Percentiles rank a stretch among this genome's conserved stretches.
Evolutionary conservation across 2,329 filamentous ascomycete species (phyloP).

Genomic region (Colletotrichum sp.): DNA sequence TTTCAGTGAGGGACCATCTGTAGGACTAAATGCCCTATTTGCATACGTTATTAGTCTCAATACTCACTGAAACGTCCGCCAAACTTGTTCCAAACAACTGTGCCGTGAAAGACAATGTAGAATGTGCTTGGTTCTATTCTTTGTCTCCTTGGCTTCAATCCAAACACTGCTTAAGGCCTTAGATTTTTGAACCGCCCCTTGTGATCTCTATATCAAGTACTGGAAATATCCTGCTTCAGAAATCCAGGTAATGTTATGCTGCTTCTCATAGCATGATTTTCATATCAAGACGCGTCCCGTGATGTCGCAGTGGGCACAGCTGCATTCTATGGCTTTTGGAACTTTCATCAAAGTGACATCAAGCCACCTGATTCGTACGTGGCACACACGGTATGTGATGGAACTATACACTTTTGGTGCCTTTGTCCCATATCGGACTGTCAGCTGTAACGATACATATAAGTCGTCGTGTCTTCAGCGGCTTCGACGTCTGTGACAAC

Average conservation of each 20-base stretch:
- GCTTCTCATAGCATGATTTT: too few relatives aligned
- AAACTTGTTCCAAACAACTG: neutral
- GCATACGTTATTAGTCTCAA: neutral
- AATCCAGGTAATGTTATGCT: too few relatives aligned
- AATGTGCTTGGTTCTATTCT: neutral
- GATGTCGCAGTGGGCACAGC: too few relatives aligned
- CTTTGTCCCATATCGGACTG: too few relatives aligned
- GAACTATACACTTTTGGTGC: too few relatives aligned
- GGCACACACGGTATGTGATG: too few relatives aligned
- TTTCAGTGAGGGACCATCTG: neutral
- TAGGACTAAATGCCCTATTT: fast-evolving
- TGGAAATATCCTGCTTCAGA: too few relatives aligned
- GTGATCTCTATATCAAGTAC: neutral
- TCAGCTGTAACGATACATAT: too few relatives aligned
- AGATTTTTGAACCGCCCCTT: fast-evolving
- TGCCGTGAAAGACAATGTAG: neutral
- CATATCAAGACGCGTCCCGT: too few relatives aligned
- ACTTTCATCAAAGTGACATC: too few relatives aligned
- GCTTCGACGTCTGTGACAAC: too few relatives aligned
- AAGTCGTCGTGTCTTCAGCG: too few relatives aligned
- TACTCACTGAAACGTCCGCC: neutral
- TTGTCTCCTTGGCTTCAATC: neutral
- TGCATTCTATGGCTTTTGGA: neutral
- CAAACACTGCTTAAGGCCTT: fast-evolving
- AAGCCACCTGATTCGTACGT: fast-evolving